A percentile compares a stretch with the other conserved stretches of the same genome.
Conservation (phyloP, 2,329 filamentous ascomycete genomes). For the Pestalotiopsis sp. region DNA sequence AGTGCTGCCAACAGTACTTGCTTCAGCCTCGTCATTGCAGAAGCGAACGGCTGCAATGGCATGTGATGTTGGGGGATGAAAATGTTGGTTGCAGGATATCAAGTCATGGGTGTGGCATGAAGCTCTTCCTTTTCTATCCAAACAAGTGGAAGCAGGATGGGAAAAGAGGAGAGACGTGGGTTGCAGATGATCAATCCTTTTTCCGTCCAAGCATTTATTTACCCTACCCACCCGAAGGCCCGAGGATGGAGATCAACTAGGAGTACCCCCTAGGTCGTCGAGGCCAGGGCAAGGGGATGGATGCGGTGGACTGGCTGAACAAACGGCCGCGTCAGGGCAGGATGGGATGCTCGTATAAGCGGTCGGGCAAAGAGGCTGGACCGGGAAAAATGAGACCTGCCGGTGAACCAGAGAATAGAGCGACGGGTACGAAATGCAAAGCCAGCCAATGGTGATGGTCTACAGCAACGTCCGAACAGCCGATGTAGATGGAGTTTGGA, state of each 20-base stretch:
- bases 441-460: not conserved
- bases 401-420: conserved; percentile 23
- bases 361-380: conserved; percentile 30
- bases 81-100: not conserved
- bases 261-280: conserved; percentile 13
- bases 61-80: conserved; percentile 32
- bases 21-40: conserved; percentile 60
- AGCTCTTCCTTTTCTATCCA: conserved; percentile 7
- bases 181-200: conserved; percentile 5
- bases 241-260: not conserved
- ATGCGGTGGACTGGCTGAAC: conserved; percentile 12
- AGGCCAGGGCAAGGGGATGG: conserved; percentile 13
- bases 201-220: conserved; percentile 16
- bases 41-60: conserved; percentile 51
- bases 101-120: conserved; percentile 24
- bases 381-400: conserved; percentile 35
- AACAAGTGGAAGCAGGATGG: not conserved
- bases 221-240: not conserved
- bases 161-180: conserved; percentile 20
- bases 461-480: not conserved
- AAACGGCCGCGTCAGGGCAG: conserved; percentile 25
- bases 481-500: not conserved
- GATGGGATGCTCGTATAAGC: conserved; percentile 27
- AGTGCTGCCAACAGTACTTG: conserved; percentile 57
- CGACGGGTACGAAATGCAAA: conserved; percentile 8